Evolutionary conservation across 1,284 basidiomycete species (phyloP).

Genomic region (Trichosporon sp.): DNA sequence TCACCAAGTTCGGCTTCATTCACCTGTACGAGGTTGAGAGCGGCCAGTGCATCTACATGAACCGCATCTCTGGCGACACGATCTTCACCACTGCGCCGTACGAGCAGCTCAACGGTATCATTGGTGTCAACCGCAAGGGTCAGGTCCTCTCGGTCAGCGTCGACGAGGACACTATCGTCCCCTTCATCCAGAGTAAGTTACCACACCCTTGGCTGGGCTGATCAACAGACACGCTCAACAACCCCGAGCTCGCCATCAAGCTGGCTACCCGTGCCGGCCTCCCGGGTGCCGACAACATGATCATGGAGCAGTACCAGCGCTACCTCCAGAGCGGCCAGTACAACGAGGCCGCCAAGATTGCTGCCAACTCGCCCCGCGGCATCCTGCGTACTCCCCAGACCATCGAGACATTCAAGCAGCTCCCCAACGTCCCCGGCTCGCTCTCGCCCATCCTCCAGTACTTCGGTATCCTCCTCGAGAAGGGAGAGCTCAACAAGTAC

Average conservation of each 20-base stretch:
- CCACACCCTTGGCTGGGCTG: conserved; percentile 4
- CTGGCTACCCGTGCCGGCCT: conserved; percentile 94
- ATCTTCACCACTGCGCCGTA: conserved; percentile 99
- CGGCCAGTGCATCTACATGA: conserved; percentile 99
- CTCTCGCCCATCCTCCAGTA: conserved; percentile 97
- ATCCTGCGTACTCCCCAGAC: conserved; percentile 92
- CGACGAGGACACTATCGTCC: conserved; percentile 92
- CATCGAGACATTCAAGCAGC: conserved; percentile 96
- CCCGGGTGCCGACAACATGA: conserved; percentile 96
- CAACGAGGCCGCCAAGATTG: conserved; percentile 95
- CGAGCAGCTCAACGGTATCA: conserved; percentile 89
- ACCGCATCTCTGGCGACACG: conserved; percentile 98
- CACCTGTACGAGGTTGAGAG: conserved; percentile 98
- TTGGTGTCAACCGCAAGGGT: conserved; percentile 99
- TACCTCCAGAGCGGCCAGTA: conserved; percentile 87
- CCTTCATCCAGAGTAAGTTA: conserved; percentile 69
- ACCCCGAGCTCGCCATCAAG: conserved; percentile 97
- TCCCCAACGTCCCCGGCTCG: conserved; percentile 81
- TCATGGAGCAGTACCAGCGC: conserved; percentile 90
- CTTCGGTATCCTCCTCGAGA: conserved; percentile 96
- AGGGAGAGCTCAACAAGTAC: conserved; percentile 93
- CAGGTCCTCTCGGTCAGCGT: conserved; percentile 96
- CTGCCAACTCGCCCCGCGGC: conserved; percentile 94
- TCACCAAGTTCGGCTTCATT: conserved; percentile 99
- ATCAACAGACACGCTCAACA: conserved; percentile 73